Base-by-base conservation (phyloP, 1,284 basidiomycete genomes). In the Microbotryomycetes sp. region DNA sequence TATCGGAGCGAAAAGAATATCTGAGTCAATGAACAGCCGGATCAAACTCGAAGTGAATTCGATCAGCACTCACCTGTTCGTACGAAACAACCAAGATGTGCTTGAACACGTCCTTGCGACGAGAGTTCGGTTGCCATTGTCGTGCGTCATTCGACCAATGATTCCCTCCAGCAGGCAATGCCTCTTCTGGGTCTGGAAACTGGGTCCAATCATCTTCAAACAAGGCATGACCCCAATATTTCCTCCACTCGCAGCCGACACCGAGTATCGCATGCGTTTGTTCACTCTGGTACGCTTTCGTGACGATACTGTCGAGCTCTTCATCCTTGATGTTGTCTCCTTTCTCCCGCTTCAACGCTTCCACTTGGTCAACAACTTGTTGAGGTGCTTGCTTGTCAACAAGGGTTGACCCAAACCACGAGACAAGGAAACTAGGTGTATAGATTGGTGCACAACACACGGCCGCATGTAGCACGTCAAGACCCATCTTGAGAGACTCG, bases 141-240 rank as follows among this genome's bases (percentile, higher is more conserved):
- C n/a, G n/a, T n/a, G n/a, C n/a, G n/a, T n/a, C n/a, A n/a, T n/a
- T n/a, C n/a, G n/a, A n/a, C n/a, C n/a, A n/a, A n/a, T n/a, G n/a
- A n/a, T n/a, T n/a, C n/a, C n/a, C n/a, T n/a, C n/a, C n/a, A n/a
- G n/a, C n/a, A n/a, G n/a, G 36, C 36, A 42, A 42, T 19, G 12
- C 9, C 9, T 42, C 19, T 12, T 19, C 19, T 19, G 36, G 19
- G 12, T 19, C 19, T 42, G 36, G 36, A 42, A 42, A 42, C 9
- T 12, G 36, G 36, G 3, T 48, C 53, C 60, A 69, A 23, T 63
- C 54, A 2, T 28, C 12, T 49, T 69, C 67, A 53, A 67, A 57
- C 0, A 26, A 14, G 12, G 54, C 54, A n/a, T 69, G 60, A 1
- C 56, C 60, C 58, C 54, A 69, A 47, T 54, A 65, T 16, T 48